Evolutionary conservation across 2,329 filamentous ascomycete species (phyloP), one percentile per base, ranked within the genome.

Genomic region (Monilinia fructicola): DNA sequence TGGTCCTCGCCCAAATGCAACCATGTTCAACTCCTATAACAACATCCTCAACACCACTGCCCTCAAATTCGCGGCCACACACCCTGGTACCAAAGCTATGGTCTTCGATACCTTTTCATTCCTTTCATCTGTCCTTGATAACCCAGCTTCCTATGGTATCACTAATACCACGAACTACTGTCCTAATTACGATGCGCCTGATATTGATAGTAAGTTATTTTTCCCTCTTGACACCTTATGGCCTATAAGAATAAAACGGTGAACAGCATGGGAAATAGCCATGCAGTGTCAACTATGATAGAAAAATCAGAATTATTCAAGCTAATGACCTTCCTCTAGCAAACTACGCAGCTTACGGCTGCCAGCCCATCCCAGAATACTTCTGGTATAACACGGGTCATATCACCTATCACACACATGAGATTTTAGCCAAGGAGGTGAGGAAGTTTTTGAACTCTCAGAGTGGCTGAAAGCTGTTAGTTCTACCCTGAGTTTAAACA

Each of bases 311-410:
- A 48, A n/a, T 10, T n/a, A 2, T 48, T 9, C 44, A 4, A 9
- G 18, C 44, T 48, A n/a, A n/a, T 21, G n/a, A n/a, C 2, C 18
- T 7, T 10, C 40, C 40, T 42, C 4, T 7, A 65, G 63, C 72
- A 5, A 75, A 81, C 63, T 81, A 81, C 66, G 73, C 68, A 23
- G 76, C 75, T 26, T 83, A 83, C 74, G 81, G 80, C 4, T 83
- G 81, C 72, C 74, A 77, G 54, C 76, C 78, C 21, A 69, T 82
- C 63, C 70, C 77, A 7, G 75, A 78, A 50, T 83, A 82, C 70
- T 81, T 82, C 63, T 82, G 81, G 81, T 82, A 79, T 62, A 79
- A 82, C 69, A 77, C 76, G 7, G 81, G 81, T 0, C 81, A 83
- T 77, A 74, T 82, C 71, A 81, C 78, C 1, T 80, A 75, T 59